Evolutionary conservation across 805 yeast genomes (phyloP).

Genomic region (Yamadazyma paraphyllophila): DNA sequence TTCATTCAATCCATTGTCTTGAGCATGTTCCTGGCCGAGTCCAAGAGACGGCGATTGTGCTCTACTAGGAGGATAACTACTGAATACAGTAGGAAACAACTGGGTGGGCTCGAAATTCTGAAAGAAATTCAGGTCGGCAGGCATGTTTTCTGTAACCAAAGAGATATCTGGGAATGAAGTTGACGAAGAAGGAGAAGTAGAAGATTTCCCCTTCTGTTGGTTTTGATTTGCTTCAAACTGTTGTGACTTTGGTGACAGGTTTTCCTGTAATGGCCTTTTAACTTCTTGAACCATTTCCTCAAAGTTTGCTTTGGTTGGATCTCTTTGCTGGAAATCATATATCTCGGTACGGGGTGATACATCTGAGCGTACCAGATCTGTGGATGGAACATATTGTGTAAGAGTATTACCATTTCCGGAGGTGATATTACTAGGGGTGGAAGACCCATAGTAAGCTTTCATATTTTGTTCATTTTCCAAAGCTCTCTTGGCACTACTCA

Average conservation of each 20-base stretch:
- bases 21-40: constrained; percentile 2
- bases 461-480: constrained; percentile 20
- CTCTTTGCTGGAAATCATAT: constrained; percentile 6
- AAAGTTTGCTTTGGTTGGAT: constrained; percentile 21
- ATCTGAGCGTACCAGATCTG: constrained; percentile 22
- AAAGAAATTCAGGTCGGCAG: constrained; percentile 44
- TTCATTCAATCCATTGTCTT: not conserved
- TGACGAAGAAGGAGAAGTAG: constrained; percentile 36
- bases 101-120: constrained; percentile 59
- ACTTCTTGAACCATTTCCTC: constrained; percentile 35
- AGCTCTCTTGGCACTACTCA: constrained; percentile 23
- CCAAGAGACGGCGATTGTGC: constrained; percentile 31
- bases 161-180: constrained; percentile 52
- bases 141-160: constrained; percentile 51
- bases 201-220: constrained; percentile 13
- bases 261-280: constrained; percentile 18
- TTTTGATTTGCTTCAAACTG: not conserved
- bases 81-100: constrained; percentile 44
- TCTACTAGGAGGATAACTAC: constrained; percentile 37
- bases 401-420: constrained; percentile 4
- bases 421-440: constrained; percentile 3
- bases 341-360: constrained; percentile 20
- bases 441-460: constrained; percentile 18
- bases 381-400: constrained; percentile 15
- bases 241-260: not conserved